Base-by-base conservation (phyloP, 106 monocot genomes). In the Allium cepa region DNA sequence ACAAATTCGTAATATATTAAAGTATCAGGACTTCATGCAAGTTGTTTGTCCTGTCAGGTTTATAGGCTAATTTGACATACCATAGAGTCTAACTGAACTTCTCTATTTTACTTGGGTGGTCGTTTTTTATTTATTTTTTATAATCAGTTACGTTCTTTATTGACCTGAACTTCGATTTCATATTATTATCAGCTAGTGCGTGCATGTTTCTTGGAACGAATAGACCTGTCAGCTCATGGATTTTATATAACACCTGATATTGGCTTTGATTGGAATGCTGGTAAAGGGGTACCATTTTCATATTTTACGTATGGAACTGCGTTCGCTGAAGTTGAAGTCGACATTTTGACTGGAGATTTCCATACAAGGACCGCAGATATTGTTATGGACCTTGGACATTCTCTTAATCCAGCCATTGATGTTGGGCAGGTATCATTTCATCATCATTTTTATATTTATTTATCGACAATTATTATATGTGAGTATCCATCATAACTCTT, bases 161-260 rank as follows among this genome's bases (percentile, higher is more conserved):
- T 7, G 46, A 28, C 26, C 26, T 10, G 60, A 60, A 49, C n/a
- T 49, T 10, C 3, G 49, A 49, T 49, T 67, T 27, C 52, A 74
- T 67, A 63, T 8, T 10, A 60, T 22, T 26, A 17, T 17, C 81
- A 95, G 96, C 60, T 97, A 61, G 96, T 64, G 16, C 71, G 28
- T 61, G 80, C 88, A 66, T 97, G 96, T 72, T 71, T 82, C 50
- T 49, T 87, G 74, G 92, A 92, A 68, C 69, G 96, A 17, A 82
- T 97, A 66, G 92, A 97, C 67, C 86, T 97, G 17, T 97, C 92
- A 74, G 96, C 92, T 70, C 92, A 92, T 77, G 96, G 96, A 52
- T 97, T 97, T 75, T 97, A 97, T 71, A 77, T 84, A 52, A 89
- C 82, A 7, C 96, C 96, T 49, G 82, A 91, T 79, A 84, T 97